Evolutionary conservation across 1,139 yeast genomes (phyloP).

Genomic region (Candida pseudocylindracea): DNA sequence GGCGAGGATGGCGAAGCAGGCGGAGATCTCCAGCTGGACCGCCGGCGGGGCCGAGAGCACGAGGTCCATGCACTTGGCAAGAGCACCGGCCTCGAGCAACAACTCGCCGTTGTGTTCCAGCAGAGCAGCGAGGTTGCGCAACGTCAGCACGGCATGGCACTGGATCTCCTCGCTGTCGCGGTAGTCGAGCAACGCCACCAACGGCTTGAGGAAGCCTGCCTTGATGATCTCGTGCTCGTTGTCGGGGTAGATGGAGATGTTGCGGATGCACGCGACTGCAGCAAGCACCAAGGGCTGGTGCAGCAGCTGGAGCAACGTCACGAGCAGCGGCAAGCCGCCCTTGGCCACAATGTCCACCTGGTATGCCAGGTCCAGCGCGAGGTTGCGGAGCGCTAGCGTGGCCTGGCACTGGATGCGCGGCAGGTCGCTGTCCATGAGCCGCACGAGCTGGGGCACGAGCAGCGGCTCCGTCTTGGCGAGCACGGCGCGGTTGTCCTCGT

Average conservation of each 20-base stretch:
- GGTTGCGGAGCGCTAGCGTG: conserved; percentile 80
- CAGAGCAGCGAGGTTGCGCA: conserved; percentile 89
- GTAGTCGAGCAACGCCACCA: conserved; percentile 67
- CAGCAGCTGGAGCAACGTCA: conserved; percentile 65
- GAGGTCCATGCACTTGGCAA: conserved; percentile 75
- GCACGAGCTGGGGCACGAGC: conserved; percentile 68
- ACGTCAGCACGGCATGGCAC: conserved; percentile 91
- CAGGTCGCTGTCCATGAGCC: conserved; percentile 76
- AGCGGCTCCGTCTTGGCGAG: conserved; percentile 89
- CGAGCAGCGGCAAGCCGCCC: conserved; percentile 86
- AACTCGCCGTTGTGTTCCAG: conserved; percentile 85
- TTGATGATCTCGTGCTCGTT: conserved; percentile 91
- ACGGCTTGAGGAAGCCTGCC: conserved; percentile 83
- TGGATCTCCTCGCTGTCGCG: conserved; percentile 88
- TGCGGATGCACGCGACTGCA: conserved; percentile 94
- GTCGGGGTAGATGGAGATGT: conserved; percentile 87
- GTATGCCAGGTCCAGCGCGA: conserved; percentile 84
- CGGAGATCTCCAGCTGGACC: conserved; percentile 90
- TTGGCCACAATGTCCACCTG: conserved; percentile 92
- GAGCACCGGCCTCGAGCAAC: conserved; percentile 87
- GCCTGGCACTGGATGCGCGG: conserved; percentile 98
- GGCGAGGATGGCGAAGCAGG: conserved; percentile 92
- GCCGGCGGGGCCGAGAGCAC: conserved; percentile 69
- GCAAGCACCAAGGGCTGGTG: conserved; percentile 89
- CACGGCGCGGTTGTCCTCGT: conserved; percentile 72